phyloP scores from a whole-genome alignment of 2,329 filamentous ascomycete genomes.

The Fusarium decemcellulare region DNA sequence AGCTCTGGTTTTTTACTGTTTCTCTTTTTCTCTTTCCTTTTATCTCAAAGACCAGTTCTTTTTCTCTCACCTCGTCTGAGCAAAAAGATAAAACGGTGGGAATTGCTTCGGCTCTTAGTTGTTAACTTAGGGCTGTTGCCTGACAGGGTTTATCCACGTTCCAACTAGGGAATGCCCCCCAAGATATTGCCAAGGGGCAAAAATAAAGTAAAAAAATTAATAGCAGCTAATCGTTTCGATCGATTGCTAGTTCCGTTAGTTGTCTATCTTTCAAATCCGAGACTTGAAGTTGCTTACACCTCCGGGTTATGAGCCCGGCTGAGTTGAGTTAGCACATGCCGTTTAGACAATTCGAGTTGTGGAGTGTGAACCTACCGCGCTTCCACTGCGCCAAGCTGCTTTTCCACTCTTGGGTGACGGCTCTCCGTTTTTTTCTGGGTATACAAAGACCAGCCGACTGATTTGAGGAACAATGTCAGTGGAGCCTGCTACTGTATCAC shows the following conservation, averaged over 20 bases:
- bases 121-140: too few relatives aligned
- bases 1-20: too few relatives aligned
- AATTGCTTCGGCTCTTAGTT: too few relatives aligned
- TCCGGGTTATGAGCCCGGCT: constrained; percentile 44
- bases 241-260: constrained; percentile 6
- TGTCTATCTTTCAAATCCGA: neutral
- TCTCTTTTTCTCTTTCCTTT: too few relatives aligned
- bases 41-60: too few relatives aligned
- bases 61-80: too few relatives aligned
- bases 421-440: neutral
- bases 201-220: neutral
- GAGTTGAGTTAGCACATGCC: constrained; percentile 12
- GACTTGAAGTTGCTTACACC: constrained; percentile 17
- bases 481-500: too few relatives aligned
- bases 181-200: neutral
- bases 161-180: too few relatives aligned
- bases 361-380: constrained; percentile 29
- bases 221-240: constrained; percentile 21
- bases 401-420: constrained; percentile 12
- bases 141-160: too few relatives aligned
- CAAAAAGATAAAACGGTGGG: too few relatives aligned
- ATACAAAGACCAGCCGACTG: neutral
- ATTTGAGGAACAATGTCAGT: neutral
- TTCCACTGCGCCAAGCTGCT: constrained; percentile 43
- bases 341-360: neutral